Percentiles rank a stretch among this genome's conserved stretches.
Conservation (phyloP, 345 rosid genomes). For the Acer campestre region DNA sequence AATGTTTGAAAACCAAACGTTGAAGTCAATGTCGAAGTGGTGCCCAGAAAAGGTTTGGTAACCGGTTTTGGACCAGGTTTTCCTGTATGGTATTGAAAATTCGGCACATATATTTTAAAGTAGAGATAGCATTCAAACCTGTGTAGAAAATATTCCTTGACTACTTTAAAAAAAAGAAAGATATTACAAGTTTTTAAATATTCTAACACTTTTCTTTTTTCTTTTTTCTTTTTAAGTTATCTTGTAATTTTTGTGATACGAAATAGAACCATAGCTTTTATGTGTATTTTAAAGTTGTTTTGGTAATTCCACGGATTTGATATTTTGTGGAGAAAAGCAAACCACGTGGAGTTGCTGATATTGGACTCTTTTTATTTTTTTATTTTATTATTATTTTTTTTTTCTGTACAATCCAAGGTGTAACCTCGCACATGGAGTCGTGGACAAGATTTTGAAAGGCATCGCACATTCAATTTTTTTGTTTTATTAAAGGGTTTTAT, state of each 20-base stretch:
- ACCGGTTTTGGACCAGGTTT: neutral
- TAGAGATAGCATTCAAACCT: neutral
- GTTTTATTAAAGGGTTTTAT: too few relatives aligned
- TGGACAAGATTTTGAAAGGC: neutral
- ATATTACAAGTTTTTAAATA: neutral
- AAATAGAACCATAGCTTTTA: too few relatives aligned
- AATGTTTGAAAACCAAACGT: too few relatives aligned
- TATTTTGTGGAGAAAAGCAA: neutral
- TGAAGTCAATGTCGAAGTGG: too few relatives aligned
- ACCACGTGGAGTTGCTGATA: slow-evolving; percentile 4
- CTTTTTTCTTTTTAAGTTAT: neutral
- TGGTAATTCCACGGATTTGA: neutral
- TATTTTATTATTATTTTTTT: too few relatives aligned
- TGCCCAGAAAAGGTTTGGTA: too few relatives aligned
- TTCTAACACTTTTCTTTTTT: neutral
- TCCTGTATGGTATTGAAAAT: neutral
- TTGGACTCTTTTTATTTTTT: neutral
- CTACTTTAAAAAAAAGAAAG: neutral
- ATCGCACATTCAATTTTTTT: neutral
- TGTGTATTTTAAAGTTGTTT: neutral
- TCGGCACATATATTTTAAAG: neutral
- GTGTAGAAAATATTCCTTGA: neutral
- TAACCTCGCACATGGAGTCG: neutral
- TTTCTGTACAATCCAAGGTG: neutral
- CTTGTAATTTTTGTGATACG: too few relatives aligned